Evolutionary conservation across 2,329 filamentous ascomycete genomes (phyloP), one percentile per base, ranked within the genome.

Genomic region (Colletotrichum aenigma): DNA sequence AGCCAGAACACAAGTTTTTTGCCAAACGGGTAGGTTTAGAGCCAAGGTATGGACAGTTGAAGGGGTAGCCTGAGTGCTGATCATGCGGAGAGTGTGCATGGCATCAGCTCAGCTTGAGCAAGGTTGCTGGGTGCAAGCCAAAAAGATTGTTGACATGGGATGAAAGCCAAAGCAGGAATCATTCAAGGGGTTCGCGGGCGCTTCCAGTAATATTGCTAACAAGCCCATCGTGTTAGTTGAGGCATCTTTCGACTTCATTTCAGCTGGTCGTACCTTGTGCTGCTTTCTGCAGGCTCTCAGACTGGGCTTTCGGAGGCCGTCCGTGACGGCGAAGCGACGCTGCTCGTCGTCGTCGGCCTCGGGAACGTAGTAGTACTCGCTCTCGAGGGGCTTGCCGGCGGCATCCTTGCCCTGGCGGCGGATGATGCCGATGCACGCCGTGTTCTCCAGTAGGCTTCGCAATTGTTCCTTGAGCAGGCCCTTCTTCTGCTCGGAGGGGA

Each of bases 321-420:
- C 93, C 2, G 96, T 95, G 16, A 98, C 95, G 26, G 96, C 94
- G 70, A 95, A 91, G 67, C 94, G 92, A 75, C 96, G 91, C 82
- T 94, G 91, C 77, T 93, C 90, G 82, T 98, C 96, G 4, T 90
- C 88, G 82, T 99, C 97, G 81, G 92, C 90, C 84, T 98, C 96
- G 0, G 96, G 94, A 9, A 98, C 89, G 82, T 99, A 99, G 86
- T 98, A 98, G 84, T 97, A 98, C 84, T 99, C 96, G 87, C 95
- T 97, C 88, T 99, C 96, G 1, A 99, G 90, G 8, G 93, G 87
- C 87, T 98, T 97, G 79, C 97, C 97, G 0, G 97, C 96, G 7
- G 97, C 97, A 82, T 99, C 97, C 85, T 98, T 99, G 82, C 97
- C 97, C 83, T 96, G 93, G 52, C 97, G 93, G 67, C 91, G 89